These are phyloP conservation scores for Aspergillus nidulans DNA, from an alignment of 495 filamentous ascomycete genomes.

Conservation along the genomic window DNA sequence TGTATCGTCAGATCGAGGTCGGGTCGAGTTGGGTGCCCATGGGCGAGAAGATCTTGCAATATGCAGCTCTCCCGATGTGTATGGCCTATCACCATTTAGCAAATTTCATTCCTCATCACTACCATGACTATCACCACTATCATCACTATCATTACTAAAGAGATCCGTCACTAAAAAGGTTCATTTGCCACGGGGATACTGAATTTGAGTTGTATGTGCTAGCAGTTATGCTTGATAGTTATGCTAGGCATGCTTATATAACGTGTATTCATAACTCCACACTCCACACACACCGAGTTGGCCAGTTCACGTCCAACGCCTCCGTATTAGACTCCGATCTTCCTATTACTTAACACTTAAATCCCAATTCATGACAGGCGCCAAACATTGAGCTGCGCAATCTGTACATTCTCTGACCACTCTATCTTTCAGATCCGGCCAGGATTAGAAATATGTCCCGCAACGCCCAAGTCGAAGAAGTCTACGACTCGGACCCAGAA, in stretches of 20 bases:
- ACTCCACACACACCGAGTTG: background rate
- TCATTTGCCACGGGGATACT: too few species aligned
- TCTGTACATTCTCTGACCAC: background rate
- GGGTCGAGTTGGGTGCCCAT: too few species aligned
- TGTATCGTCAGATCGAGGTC: too few species aligned
- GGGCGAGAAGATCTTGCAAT: too few species aligned
- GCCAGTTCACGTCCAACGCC: background rate
- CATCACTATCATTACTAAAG: too few species aligned
- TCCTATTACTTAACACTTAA: background rate
- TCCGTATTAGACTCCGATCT: background rate
- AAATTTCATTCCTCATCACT: too few species aligned
- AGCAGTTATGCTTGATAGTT: background rate
- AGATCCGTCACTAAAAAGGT: too few species aligned
- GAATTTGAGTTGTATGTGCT: too few species aligned
- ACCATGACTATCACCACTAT: too few species aligned
- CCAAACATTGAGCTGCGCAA: background rate
- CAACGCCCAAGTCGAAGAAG: conserved; percentile 82
- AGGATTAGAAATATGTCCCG: conserved; percentile 56
- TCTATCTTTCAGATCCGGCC: background rate
- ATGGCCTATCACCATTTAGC: too few species aligned
- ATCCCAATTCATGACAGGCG: background rate
- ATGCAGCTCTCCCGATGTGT: too few species aligned
- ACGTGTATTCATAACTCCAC: background rate
- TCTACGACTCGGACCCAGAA: conserved; percentile 71
- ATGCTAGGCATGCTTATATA: background rate